Base-by-base conservation (phyloP, 2,329 filamentous ascomycete genomes). In the Claviceps pazoutovae region DNA sequence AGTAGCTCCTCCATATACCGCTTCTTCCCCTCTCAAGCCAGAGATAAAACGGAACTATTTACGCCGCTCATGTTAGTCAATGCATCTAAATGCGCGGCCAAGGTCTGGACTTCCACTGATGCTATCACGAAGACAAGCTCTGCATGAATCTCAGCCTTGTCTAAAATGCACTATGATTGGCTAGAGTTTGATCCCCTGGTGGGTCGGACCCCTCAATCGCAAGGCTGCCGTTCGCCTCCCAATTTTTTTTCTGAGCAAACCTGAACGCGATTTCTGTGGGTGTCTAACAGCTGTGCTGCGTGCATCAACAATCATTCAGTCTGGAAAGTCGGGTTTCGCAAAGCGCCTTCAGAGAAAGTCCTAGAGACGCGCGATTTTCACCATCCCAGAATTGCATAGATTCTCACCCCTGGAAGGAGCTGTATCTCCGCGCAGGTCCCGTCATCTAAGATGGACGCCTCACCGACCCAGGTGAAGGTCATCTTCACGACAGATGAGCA, bases 401-500 rank as follows among this genome's bases (percentile, higher is more conserved):
- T 21, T 43, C 41, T 14, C 9, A 43, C 9, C 41, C 1, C 17
- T 21, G 6, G 9, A 21, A 5, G 41, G 17, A 43, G 19, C 21
- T 2, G 19, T 21, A 23, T 23, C 19, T 9, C 23, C 26, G 43
- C 23, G 21, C 23, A 46, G 23, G 7, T 38, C 11, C 43, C 34
- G 9, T 30, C 41, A 34, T 21, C 36, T 16, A 38, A 53, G 41
- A 71, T 72, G 69, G 66, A 66, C 56, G 60, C 68, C 58, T 63
- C 66, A 48, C 63, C 66, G 57, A 67, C 73, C 50, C 81, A 83
- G 66, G 74, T 85, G 56, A 82, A 81, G 67, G 80, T 86, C 55
- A 72, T 81, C 66, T 84, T 86, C 68, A 82, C 76, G 54, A 85
- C 82, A 46, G 75, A 73, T 52, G 77, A 82, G 56, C 66, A 74